These are phyloP conservation scores for Phyllosticta ampelicida DNA, from an alignment of 2,329 filamentous ascomycete genomes.

Conservation along the genomic window DNA sequence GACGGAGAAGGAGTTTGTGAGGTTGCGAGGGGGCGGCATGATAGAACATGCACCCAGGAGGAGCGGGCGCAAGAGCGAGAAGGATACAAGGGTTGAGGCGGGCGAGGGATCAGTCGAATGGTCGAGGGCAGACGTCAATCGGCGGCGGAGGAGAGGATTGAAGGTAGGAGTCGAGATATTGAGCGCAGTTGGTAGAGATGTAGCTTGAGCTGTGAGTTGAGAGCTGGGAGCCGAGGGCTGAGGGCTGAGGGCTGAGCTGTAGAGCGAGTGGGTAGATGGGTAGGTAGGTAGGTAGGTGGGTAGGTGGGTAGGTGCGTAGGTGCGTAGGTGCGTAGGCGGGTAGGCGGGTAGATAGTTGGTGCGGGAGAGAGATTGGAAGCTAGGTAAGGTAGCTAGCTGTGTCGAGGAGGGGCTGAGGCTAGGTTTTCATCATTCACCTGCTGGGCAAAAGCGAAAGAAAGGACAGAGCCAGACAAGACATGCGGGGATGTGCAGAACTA, in stretches of 20 bases:
- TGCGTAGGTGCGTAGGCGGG: too few species aligned
- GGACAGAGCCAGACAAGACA: background rate
- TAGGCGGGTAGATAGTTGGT: background rate
- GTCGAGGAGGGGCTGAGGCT: constrained; percentile 8
- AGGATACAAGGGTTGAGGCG: constrained; percentile 12
- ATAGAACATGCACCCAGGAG: constrained; percentile 28
- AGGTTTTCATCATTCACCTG: background rate
- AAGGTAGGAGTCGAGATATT: background rate
- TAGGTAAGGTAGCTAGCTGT: constrained; percentile 1
- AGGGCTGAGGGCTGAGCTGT: too few species aligned
- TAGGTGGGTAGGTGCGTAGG: too few species aligned
- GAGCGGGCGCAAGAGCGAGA: constrained; percentile 26
- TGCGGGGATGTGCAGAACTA: background rate
- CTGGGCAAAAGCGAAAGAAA: too few species aligned
- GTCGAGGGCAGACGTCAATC: background rate
- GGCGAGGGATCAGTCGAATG: background rate
- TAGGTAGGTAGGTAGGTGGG: too few species aligned
- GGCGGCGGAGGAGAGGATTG: background rate
- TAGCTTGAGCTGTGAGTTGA: too few species aligned
- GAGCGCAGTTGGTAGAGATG: background rate
- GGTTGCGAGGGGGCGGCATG: constrained; percentile 80
- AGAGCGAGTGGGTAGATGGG: too few species aligned
- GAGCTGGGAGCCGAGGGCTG: too few species aligned
- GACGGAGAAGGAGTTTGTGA: constrained; percentile 85
- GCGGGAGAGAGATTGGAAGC: background rate